phyloP scores from a whole-genome alignment of 805 yeast species.

The Metschnikowia arizonensis region DNA sequence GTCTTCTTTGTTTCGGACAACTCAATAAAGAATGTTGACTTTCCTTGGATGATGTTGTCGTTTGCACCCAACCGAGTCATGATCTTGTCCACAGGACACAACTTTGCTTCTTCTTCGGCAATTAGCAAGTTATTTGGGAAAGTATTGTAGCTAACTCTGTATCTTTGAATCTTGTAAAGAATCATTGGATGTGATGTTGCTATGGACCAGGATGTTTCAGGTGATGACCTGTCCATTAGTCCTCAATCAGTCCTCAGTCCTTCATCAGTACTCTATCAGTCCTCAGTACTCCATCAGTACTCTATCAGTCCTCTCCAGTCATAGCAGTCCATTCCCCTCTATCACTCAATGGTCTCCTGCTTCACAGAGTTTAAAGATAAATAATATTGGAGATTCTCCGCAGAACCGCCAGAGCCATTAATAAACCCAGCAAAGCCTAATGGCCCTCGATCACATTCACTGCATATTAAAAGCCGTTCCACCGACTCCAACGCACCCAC shows the following conservation, averaged over 20 bases:
- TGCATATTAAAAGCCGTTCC: conserved; percentile 58
- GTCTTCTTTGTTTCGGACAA: conserved; percentile 90
- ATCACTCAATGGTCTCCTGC: conserved; percentile 26
- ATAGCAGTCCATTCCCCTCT: no score
- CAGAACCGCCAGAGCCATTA: conserved; percentile 26
- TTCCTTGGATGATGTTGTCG: conserved; percentile 96
- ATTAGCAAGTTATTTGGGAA: conserved; percentile 91
- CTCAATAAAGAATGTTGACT: conserved; percentile 93
- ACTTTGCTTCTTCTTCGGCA: conserved; percentile 65
- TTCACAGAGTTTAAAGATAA: conserved; percentile 45
- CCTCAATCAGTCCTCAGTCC: no score
- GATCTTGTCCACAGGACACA: conserved; percentile 85
- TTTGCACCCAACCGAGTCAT: conserved; percentile 98
- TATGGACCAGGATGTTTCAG: no score
- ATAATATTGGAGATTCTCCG: conserved; percentile 39
- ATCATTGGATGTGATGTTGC: no score
- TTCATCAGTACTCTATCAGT: no score
- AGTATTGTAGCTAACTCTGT: conserved; percentile 89
- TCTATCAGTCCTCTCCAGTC: background rate
- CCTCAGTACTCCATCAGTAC: no score
- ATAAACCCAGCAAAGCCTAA: conserved; percentile 58
- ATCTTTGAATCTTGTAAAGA: no score
- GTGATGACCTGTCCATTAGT: no score
- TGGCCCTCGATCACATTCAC: conserved; percentile 78
- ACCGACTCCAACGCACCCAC: conserved; percentile 28